phyloP scores from a whole-genome alignment of 352 stramenopile species.

The Phytophthora cajani region DNA sequence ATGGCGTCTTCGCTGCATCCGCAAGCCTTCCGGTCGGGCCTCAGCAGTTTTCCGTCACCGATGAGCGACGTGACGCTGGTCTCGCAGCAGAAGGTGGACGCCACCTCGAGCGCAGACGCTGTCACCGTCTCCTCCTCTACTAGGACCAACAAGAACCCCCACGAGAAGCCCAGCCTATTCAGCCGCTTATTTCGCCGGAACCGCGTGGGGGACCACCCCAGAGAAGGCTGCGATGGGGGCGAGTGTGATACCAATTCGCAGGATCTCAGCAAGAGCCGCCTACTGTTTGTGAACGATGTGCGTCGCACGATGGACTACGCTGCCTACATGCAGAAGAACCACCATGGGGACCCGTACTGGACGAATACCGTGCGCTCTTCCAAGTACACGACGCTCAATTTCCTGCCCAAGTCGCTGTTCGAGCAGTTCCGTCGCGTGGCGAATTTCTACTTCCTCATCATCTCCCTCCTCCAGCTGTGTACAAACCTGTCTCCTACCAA shows the following conservation, averaged over 20 bases:
- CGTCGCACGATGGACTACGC: slow-evolving; percentile 68
- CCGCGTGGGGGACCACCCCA: slow-evolving; percentile 9
- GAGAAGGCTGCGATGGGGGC: neutral
- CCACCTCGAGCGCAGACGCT: slow-evolving; percentile 17
- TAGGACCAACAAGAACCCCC: neutral
- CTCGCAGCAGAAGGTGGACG: slow-evolving; percentile 28
- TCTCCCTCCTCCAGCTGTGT: slow-evolving; percentile 94
- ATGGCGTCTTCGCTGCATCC: slow-evolving; percentile 29
- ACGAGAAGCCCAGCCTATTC: slow-evolving; percentile 7
- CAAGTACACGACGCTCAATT: slow-evolving; percentile 96
- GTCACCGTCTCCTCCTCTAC: neutral
- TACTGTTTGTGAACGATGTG: slow-evolving; percentile 80
- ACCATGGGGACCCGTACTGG: slow-evolving; percentile 48
- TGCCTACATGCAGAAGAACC: slow-evolving; percentile 53
- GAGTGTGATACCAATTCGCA: slow-evolving; percentile 8
- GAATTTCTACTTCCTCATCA: slow-evolving; percentile 97
- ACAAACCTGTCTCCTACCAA: slow-evolving; percentile 90
- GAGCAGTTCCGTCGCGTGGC: slow-evolving; percentile 96
- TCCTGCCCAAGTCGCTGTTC: slow-evolving; percentile 95
- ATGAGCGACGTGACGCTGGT: slow-evolving; percentile 6
- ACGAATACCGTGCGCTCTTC: slow-evolving; percentile 81
- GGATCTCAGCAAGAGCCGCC: slow-evolving; percentile 54
- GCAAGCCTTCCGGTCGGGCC: slow-evolving; percentile 21
- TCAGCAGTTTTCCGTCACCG: slow-evolving; percentile 15
- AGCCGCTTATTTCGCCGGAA: slow-evolving; percentile 22